phyloP scores from a whole-genome alignment of 768 basidiomycete genomes.

The Boletellus ananas region DNA sequence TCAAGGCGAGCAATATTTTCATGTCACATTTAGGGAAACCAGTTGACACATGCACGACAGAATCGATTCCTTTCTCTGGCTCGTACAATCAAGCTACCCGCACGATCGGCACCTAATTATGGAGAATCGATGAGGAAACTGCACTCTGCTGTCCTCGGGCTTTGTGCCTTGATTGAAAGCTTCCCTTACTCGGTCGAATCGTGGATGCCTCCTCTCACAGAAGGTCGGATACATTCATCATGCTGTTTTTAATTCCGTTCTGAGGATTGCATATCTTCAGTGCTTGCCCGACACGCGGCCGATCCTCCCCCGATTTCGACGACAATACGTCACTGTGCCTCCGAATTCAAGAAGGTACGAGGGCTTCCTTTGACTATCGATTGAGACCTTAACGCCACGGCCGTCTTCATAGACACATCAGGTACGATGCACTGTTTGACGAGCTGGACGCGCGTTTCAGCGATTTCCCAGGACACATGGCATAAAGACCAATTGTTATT shows the following conservation, averaged over 20 bases:
- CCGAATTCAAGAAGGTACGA: conserved; percentile 78
- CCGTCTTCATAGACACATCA: conserved; percentile 51
- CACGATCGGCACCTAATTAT: conserved; percentile 66
- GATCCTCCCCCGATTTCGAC: conserved; percentile 90
- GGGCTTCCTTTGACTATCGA: conserved; percentile 7
- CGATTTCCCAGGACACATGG: conserved; percentile 71
- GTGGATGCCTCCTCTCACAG: conserved; percentile 84
- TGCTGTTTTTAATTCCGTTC: neutral
- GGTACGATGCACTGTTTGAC: conserved; percentile 32
- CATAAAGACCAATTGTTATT: conserved; percentile 84
- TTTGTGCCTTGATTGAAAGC: conserved; percentile 88
- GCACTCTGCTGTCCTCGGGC: conserved; percentile 91
- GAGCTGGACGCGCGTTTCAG: conserved; percentile 1
- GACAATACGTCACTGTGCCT: conserved; percentile 80
- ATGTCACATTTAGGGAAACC: neutral
- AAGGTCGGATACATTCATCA: conserved; percentile 44
- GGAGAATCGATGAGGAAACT: conserved; percentile 67
- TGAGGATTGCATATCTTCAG: conserved; percentile 34
- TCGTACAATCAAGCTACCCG: conserved; percentile 59
- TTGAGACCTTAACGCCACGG: conserved; percentile 1
- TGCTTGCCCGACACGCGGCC: conserved; percentile 72
- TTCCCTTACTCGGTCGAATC: conserved; percentile 94
- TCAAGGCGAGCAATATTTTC: conserved; percentile 54
- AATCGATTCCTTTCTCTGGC: conserved; percentile 75
- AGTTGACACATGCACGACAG: conserved; percentile 35